A percentile compares a stretch with the other conserved stretches of the same genome.
Conservation (phyloP, 768 basidiomycete genomes). For the Floccularia luteovirens region DNA sequence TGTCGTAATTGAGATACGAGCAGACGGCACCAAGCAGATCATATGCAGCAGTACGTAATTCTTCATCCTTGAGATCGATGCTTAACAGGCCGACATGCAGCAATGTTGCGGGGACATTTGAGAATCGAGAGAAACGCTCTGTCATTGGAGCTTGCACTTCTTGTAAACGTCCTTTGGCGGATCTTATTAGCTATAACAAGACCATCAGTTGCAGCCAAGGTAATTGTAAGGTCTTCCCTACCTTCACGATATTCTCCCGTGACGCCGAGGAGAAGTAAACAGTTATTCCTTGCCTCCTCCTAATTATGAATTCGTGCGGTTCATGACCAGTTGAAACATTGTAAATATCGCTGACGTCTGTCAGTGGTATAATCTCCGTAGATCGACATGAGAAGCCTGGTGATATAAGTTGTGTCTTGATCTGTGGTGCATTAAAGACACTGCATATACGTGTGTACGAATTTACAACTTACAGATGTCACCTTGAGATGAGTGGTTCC, state of each 20-base stretch:
- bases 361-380: conserved; percentile 72
- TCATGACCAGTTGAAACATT: conserved; percentile 75
- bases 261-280: conserved; percentile 68
- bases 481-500: conserved; percentile 68
- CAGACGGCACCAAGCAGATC: conserved; percentile 75
- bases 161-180: conserved; percentile 66
- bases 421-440: conserved; percentile 24
- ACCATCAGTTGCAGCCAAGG: conserved; percentile 2
- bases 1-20: conserved; percentile 70
- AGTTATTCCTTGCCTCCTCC: conserved; percentile 64
- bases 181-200: conserved; percentile 51
- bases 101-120: conserved; percentile 79
- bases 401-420: conserved; percentile 67
- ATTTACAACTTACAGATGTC: conserved; percentile 42
- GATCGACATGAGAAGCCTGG: conserved; percentile 64
- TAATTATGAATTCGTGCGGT: conserved; percentile 70
- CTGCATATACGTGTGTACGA: background rate
- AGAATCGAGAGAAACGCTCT: conserved; percentile 70
- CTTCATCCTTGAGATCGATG: conserved; percentile 65
- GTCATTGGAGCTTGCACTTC: conserved; percentile 41
- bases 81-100: conserved; percentile 84
- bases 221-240: conserved; percentile 13
- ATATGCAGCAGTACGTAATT: conserved; percentile 72
- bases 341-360: conserved; percentile 83
- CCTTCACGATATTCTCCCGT: conserved; percentile 73